A percentile compares a stretch with the other conserved stretches of the same genome.
These are phyloP conservation scores for Rusavskia elegans DNA, from an alignment of 495 filamentous ascomycete species.

Conservation along the genomic window DNA sequence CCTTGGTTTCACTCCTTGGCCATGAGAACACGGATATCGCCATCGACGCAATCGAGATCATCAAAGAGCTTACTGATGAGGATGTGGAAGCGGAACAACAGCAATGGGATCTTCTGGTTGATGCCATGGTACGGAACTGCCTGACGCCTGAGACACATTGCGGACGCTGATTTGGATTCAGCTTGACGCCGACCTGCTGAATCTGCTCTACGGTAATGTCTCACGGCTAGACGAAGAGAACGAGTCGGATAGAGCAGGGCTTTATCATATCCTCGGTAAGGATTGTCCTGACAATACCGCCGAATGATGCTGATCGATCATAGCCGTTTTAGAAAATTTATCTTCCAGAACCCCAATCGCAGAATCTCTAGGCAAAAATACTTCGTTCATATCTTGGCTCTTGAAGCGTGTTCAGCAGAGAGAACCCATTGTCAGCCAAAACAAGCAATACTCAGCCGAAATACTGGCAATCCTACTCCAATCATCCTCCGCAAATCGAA, in stretches of 20 bases:
- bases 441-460: constrained; percentile 92
- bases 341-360: constrained; percentile 51
- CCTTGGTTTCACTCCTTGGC: constrained; percentile 64
- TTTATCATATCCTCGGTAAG: constrained; percentile 67
- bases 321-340: constrained; percentile 68
- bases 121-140: constrained; percentile 43
- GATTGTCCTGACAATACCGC: neutral
- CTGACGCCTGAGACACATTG: neutral
- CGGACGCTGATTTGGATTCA: constrained; percentile 15
- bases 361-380: constrained; percentile 53
- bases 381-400: constrained; percentile 57
- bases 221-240: constrained; percentile 63
- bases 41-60: constrained; percentile 78
- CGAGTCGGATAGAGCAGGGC: constrained; percentile 65
- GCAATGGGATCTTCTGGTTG: constrained; percentile 71
- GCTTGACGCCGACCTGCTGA: constrained; percentile 66
- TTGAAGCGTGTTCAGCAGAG: constrained; percentile 49
- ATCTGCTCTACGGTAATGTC: constrained; percentile 71
- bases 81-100: constrained; percentile 72
- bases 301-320: constrained; percentile 6
- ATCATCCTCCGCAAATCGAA: constrained; percentile 47
- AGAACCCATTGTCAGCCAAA: constrained; percentile 55
- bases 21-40: constrained; percentile 98
- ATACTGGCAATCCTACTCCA: constrained; percentile 75
- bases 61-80: constrained; percentile 86